phyloP scores from a whole-genome alignment of 192 early-diverging fungal species.

The Umbelopsis sp. region DNA sequence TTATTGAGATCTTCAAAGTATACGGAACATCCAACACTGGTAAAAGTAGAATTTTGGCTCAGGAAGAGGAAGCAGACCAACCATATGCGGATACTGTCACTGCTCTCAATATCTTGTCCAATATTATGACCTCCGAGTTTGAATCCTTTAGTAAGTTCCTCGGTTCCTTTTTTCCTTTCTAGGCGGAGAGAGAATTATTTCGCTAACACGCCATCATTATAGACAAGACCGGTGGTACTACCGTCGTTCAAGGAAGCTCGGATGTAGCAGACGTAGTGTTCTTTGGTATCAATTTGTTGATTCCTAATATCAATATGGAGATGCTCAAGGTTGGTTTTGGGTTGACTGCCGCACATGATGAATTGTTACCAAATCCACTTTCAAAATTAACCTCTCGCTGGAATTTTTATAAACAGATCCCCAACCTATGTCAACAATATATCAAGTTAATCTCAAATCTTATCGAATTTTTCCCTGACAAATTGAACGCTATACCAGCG shows the following conservation, averaged over 20 bases:
- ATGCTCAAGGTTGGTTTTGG: conserved; percentile 61
- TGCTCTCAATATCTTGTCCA: conserved; percentile 59
- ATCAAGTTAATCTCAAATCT: conserved; percentile 65
- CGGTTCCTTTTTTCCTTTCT: neutral
- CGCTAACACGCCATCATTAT: neutral
- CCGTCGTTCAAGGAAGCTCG: neutral
- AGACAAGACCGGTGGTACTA: neutral
- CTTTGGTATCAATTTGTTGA: conserved; percentile 67
- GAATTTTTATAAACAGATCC: conserved; percentile 44
- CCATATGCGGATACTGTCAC: conserved; percentile 64
- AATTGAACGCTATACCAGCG: conserved; percentile 49
- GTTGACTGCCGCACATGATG: neutral
- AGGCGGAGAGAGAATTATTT: neutral
- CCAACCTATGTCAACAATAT: conserved; percentile 64
- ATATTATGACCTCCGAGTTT: conserved; percentile 60
- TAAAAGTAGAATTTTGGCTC: conserved; percentile 36
- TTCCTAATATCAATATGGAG: conserved; percentile 70
- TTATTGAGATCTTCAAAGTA: conserved; percentile 53
- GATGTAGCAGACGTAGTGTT: conserved; percentile 70
- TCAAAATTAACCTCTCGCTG: too few relatives aligned
- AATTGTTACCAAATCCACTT: too few relatives aligned
- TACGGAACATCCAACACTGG: conserved; percentile 60
- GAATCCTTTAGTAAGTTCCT: conserved; percentile 48
- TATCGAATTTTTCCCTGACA: conserved; percentile 66
- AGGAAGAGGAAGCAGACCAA: conserved; percentile 64